Percentiles rank a stretch among this genome's conserved stretches.
These are phyloP conservation scores for Aspergillus persii DNA, from an alignment of 2,329 filamentous ascomycete species.

Conservation along the genomic window DNA sequence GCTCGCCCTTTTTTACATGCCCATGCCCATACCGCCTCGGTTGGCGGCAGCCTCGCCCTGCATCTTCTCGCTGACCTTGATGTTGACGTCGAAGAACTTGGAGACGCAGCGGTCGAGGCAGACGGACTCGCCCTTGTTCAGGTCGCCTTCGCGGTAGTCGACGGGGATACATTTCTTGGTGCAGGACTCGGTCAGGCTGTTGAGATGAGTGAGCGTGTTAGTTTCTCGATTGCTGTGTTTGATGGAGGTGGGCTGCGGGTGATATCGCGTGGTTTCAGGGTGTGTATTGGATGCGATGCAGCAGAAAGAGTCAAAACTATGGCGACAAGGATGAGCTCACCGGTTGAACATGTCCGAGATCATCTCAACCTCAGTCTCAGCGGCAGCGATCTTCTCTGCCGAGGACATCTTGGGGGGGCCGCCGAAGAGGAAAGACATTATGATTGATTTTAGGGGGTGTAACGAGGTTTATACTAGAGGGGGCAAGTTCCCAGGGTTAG, in stretches of 20 bases:
- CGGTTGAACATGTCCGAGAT: constrained; percentile 97
- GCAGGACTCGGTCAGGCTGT: constrained; percentile 82
- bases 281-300: not conserved
- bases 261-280: not conserved
- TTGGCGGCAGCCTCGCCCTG: constrained; percentile 77
- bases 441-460: constrained; percentile 24
- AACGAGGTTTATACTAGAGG: not conserved
- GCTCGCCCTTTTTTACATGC: constrained; percentile 35
- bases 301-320: not conserved
- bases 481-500: not conserved
- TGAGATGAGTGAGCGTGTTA: not conserved
- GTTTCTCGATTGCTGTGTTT: not conserved
- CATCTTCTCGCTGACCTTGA: constrained; percentile 97
- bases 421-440: constrained; percentile 73
- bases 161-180: constrained; percentile 88
- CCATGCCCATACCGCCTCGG: constrained; percentile 55
- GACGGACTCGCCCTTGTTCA: constrained; percentile 98
- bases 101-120: constrained; percentile 95
- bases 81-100: constrained; percentile 98
- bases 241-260: not conserved
- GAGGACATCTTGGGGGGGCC: constrained; percentile 80
- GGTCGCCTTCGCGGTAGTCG: constrained; percentile 91
- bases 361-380: constrained; percentile 97
- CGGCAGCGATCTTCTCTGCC: constrained; percentile 94
- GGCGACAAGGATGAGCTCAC: constrained; percentile 50